Percentiles rank a stretch among this genome's conserved stretches.
Evolutionary conservation across 164 flowering plant genomes (phyloP).

Genomic region (Chimonanthus salicifolius): DNA sequence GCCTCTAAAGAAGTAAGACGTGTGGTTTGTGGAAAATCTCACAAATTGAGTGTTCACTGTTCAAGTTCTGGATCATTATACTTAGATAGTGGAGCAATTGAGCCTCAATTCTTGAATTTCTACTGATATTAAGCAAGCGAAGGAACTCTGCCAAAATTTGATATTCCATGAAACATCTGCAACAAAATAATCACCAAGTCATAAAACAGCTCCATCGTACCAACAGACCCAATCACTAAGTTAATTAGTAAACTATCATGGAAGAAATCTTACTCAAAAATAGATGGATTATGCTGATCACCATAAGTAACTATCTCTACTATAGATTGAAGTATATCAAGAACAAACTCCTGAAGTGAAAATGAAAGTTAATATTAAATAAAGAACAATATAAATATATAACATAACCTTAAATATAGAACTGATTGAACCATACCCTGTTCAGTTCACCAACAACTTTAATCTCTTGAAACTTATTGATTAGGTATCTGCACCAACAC

Average conservation of each 20-base stretch:
- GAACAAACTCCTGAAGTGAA: conserved; percentile 44
- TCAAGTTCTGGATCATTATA: conserved; percentile 67
- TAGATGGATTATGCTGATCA: conserved; percentile 49
- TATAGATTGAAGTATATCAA: conserved; percentile 49
- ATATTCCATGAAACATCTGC: conserved; percentile 67
- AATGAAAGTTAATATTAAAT: background rate
- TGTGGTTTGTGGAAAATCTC: conserved; percentile 19
- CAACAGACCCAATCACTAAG: background rate
- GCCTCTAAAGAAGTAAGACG: too few relatives aligned
- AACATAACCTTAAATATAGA: background rate
- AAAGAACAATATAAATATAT: background rate
- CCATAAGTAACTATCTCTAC: conserved; percentile 68
- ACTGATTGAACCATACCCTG: conserved; percentile 24
- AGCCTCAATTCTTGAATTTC: conserved; percentile 46
- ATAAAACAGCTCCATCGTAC: background rate
- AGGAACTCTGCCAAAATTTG: conserved; percentile 65
- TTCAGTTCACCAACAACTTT: conserved; percentile 39
- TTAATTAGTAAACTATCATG: background rate
- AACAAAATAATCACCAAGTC: conserved; percentile 2
- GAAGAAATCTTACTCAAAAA: conserved; percentile 50
- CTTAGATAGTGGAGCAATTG: conserved; percentile 59
- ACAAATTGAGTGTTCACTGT: conserved; percentile 62
- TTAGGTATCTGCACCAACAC: conserved; percentile 30
- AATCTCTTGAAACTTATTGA: conserved; percentile 36
- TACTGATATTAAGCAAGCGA: conserved; percentile 45